Evolutionary conservation across 202 grass and related monocot genomes (phyloP).

Genomic region (Zizania palustris): DNA sequence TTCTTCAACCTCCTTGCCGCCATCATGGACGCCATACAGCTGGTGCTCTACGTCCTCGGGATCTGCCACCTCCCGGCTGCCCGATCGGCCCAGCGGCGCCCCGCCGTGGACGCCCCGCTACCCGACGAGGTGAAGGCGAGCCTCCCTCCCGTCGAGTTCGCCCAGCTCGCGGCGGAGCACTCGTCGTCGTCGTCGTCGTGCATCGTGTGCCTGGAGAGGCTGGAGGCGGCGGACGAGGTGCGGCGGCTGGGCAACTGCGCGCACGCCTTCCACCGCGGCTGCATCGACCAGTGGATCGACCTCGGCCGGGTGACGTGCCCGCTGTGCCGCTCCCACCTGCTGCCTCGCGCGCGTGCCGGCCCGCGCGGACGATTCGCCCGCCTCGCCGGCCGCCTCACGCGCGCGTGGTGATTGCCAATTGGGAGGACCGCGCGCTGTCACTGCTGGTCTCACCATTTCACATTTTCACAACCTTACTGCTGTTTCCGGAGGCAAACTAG

Average conservation of each 20-base stretch:
- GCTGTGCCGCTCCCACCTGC: slow-evolving; percentile 59
- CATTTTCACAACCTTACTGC: too few species aligned
- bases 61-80: slow-evolving; percentile 33
- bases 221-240: slow-evolving; percentile 49
- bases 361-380: background rate
- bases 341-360: slow-evolving; percentile 25
- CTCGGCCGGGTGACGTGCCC: slow-evolving; percentile 60
- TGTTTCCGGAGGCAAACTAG: too few species aligned
- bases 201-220: slow-evolving; percentile 68
- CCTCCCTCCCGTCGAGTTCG: slow-evolving; percentile 54
- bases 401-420: slow-evolving; percentile 17
- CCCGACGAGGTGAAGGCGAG: slow-evolving; percentile 54
- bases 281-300: slow-evolving; percentile 85
- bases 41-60: slow-evolving; percentile 45
- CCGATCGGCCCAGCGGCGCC: background rate
- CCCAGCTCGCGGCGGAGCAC: slow-evolving; percentile 8
- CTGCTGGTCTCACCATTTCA: too few species aligned
- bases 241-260: slow-evolving; percentile 70
- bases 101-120: background rate
- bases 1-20: slow-evolving; percentile 44
- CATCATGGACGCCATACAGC: slow-evolving; percentile 39
- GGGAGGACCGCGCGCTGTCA: background rate
- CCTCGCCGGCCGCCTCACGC: slow-evolving; percentile 26
- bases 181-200: background rate
- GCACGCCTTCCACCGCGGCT: slow-evolving; percentile 77